Evolutionary conservation across 2,329 filamentous ascomycete species (phyloP).

Genomic region (Alternaria brassicicola): DNA sequence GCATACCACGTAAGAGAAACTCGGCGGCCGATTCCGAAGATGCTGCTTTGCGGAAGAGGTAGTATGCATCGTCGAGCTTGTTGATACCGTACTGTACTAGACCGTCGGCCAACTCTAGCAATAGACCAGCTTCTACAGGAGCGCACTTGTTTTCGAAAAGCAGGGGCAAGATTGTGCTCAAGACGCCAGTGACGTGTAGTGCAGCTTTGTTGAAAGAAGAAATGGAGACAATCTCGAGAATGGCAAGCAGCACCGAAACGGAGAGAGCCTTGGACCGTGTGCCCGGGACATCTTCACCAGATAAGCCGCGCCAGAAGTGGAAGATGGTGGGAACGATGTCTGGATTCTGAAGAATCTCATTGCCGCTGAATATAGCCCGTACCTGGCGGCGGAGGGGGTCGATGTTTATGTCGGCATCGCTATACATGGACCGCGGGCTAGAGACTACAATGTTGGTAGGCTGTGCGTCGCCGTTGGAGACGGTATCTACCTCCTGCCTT

Average conservation of each 20-base stretch:
- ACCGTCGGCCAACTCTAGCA: constrained; percentile 70
- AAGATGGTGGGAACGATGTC: constrained; percentile 50
- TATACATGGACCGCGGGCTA: constrained; percentile 35
- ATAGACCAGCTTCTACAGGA: constrained; percentile 47
- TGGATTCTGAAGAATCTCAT: constrained; percentile 49
- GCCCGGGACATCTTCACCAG: constrained; percentile 38
- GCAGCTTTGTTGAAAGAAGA: constrained; percentile 49
- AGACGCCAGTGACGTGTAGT: constrained; percentile 45
- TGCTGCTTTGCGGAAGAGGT: constrained; percentile 67
- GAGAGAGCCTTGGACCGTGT: constrained; percentile 46
- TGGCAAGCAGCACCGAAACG: constrained; percentile 44
- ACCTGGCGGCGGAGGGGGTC: constrained; percentile 41
- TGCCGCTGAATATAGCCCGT: constrained; percentile 46
- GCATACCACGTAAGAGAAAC: constrained; percentile 76
- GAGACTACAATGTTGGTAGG: constrained; percentile 33
- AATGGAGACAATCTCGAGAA: constrained; percentile 42
- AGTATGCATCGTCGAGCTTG: constrained; percentile 80
- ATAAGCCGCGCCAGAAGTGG: constrained; percentile 48
- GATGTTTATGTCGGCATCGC: constrained; percentile 36
- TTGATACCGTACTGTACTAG: constrained; percentile 79
- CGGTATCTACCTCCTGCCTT: constrained; percentile 13
- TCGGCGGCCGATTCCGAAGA: constrained; percentile 62
- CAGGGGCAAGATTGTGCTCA: constrained; percentile 44
- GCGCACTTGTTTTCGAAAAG: constrained; percentile 46
- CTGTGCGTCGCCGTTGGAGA: constrained; percentile 10